Evolutionary conservation across 1,139 yeast genomes (phyloP).

Genomic region (Hyphopichia fennica): DNA sequence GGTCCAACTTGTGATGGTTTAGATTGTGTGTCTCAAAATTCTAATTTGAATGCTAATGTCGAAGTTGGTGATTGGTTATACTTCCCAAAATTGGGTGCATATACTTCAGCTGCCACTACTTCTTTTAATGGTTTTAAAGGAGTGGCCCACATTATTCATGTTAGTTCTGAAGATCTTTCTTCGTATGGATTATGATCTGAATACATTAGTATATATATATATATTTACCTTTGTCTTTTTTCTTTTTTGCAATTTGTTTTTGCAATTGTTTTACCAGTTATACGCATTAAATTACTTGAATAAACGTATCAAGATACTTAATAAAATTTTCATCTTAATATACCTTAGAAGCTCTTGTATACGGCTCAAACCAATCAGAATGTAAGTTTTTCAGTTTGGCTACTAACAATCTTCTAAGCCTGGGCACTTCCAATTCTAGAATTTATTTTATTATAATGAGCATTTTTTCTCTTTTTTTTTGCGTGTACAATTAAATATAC

Average conservation of each 20-base stretch:
- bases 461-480: too few relatives aligned
- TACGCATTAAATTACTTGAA: too few relatives aligned
- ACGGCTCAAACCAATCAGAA: too few relatives aligned
- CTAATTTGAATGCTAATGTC: constrained; percentile 58
- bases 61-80: constrained; percentile 91
- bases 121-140: constrained; percentile 83
- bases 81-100: constrained; percentile 88
- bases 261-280: neutral
- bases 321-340: too few relatives aligned
- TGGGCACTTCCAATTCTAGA: too few relatives aligned
- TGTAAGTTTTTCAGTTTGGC: too few relatives aligned
- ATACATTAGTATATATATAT: neutral
- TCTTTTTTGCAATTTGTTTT: neutral
- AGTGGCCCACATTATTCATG: constrained; percentile 59
- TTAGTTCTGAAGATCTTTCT: constrained; percentile 41
- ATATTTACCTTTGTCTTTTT: neutral
- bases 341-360: too few relatives aligned
- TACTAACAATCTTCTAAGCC: too few relatives aligned
- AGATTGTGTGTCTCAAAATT: constrained; percentile 69
- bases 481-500: too few relatives aligned
- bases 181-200: neutral
- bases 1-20: constrained; percentile 99
- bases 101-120: constrained; percentile 87
- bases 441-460: too few relatives aligned
- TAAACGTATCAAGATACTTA: too few relatives aligned